Evolutionary conservation across 495 filamentous ascomycete genomes (phyloP).

Genomic region (Talaromyces proteolyticus): DNA sequence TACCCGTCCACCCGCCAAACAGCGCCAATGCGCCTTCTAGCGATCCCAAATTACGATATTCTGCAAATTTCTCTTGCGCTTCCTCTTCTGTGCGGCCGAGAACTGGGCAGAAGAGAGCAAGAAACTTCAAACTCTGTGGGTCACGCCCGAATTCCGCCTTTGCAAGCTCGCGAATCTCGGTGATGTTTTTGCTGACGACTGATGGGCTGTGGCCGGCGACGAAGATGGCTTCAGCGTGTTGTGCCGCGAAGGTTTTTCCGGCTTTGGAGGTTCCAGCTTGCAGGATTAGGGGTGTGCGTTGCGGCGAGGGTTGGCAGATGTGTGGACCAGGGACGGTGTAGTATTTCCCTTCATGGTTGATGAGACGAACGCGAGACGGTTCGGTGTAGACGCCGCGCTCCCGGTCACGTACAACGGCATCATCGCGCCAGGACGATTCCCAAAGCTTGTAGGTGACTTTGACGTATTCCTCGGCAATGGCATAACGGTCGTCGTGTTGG

Average conservation of each 20-base stretch:
- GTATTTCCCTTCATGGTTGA: constrained; percentile 63
- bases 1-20: constrained; percentile 55
- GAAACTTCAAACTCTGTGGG: constrained; percentile 45
- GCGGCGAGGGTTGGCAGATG: constrained; percentile 57
- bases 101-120: constrained; percentile 45
- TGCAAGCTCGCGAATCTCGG: constrained; percentile 44
- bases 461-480: constrained; percentile 62
- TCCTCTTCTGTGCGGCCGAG: constrained; percentile 50
- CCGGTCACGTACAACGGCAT: constrained; percentile 55
- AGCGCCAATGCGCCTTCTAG: constrained; percentile 51
- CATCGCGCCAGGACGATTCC: constrained; percentile 63
- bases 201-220: constrained; percentile 42
- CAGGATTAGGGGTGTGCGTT: constrained; percentile 59
- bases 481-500: constrained; percentile 64
- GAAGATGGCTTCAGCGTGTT: constrained; percentile 52
- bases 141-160: constrained; percentile 36
- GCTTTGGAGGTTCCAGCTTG: constrained; percentile 61
- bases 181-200: constrained; percentile 41
- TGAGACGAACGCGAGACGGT: constrained; percentile 51
- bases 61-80: constrained; percentile 45
- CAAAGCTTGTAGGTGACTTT: constrained; percentile 64
- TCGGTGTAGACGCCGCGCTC: constrained; percentile 52
- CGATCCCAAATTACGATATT: constrained; percentile 40
- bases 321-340: constrained; percentile 61
- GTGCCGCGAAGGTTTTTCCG: constrained; percentile 57